Evolutionary conservation across 2,329 filamentous ascomycete species (phyloP), one percentile per base, ranked within the genome.

Genomic region (Diaporthe sp.): DNA sequence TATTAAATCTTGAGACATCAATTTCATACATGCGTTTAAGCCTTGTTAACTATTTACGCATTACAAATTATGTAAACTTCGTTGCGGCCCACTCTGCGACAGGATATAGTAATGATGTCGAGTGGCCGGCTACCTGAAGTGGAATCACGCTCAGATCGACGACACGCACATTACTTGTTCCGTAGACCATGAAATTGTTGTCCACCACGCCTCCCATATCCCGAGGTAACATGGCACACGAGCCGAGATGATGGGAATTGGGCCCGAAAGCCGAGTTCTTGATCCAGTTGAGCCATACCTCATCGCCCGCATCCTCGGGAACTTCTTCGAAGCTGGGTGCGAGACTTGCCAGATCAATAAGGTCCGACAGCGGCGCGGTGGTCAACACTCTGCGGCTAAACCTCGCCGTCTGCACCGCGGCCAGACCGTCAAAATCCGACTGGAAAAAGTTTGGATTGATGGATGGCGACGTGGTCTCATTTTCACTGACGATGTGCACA

Each of bases 221-320:
- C 44, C 77, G 74, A 19, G 78, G 79, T 62, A 80, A 71, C 78
- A 79, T 80, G 25, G 79, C 77, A 3, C 78, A 79, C 25, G 78
- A 42, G 39, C 78, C 78, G 34, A 80, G 67, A 78, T 79, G 79
- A 60, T 80, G 79, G 39, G 75, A 77, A 31, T 55, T 55, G 25
- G 79, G 77, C 8, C 76, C 77, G n/a, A 37, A 53, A n/a, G n/a
- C 73, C 2, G 70, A 67, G 2, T 75, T 53, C 22, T 73, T 58
- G 15, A 77, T 73, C 79, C 78, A 80, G 3, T 34, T 72, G 22
- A 79, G 75, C 58, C 78, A 79, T 55, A 55, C 9, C 25, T 55
- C 51, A 55, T 55, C 51, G 44, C 79, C 76, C 9, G 75, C 73
- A 71, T 80, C 77, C 8, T 76, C 79, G 13, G 76, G 76, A 34